A percentile compares a stretch with the other conserved stretches of the same genome.
Evolutionary conservation across 1,139 yeast species (phyloP).

Genomic region (Kodamaea arcana): DNA sequence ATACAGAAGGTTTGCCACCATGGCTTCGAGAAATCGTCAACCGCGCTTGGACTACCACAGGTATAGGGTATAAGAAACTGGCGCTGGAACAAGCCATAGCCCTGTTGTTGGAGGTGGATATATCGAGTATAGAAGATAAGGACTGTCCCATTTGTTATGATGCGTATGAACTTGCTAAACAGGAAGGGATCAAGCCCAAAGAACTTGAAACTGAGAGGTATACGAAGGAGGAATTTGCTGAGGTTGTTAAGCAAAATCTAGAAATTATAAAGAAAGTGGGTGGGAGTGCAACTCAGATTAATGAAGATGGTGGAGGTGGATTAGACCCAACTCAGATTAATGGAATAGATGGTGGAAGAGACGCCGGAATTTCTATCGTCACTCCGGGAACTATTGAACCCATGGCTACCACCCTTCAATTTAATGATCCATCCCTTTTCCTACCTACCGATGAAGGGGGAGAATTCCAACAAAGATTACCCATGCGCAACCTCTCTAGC

Average conservation of each 20-base stretch:
- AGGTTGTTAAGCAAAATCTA: not conserved
- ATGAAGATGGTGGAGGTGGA: no score
- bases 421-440: conserved; percentile 38
- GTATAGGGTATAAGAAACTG: conserved; percentile 20
- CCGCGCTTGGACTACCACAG: conserved; percentile 31
- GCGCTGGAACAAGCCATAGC: conserved; percentile 43
- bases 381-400: conserved; percentile 1
- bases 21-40: conserved; percentile 41
- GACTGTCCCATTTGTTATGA: conserved; percentile 47
- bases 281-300: not conserved
- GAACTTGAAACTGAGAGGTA: conserved; percentile 1
- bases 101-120: conserved; percentile 27
- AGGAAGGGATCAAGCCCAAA: not conserved
- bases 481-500: conserved; percentile 26
- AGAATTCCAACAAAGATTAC: conserved; percentile 29
- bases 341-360: no score
- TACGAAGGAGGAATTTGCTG: not conserved
- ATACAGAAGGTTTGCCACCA: conserved; percentile 21
- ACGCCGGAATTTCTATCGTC: not conserved
- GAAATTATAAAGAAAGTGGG: not conserved
- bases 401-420: conserved; percentile 11
- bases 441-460: conserved; percentile 36
- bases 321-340: no score
- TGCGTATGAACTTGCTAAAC: conserved; percentile 18
- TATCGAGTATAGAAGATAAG: conserved; percentile 15